phyloP scores from a whole-genome alignment of 2,329 filamentous ascomycete species.

The Sordariomycetes sp. region DNA sequence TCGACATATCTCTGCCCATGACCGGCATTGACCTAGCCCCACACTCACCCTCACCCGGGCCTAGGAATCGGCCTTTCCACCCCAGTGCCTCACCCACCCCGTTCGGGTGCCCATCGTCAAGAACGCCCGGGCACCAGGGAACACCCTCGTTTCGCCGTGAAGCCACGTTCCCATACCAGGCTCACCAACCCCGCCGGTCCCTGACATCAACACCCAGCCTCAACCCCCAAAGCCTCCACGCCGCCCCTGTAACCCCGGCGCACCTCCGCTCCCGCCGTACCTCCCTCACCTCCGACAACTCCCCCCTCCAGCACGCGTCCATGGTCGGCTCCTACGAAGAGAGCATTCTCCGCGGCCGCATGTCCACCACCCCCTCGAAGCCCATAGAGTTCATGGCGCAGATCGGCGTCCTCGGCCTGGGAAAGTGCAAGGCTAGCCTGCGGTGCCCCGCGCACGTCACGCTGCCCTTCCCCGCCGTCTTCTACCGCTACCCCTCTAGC shows the following conservation, averaged over 20 bases:
- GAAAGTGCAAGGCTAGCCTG: slow-evolving; percentile 75
- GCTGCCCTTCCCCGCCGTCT: slow-evolving; percentile 84
- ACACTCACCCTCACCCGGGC: not conserved
- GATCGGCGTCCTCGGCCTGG: slow-evolving; percentile 83
- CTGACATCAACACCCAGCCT: slow-evolving; percentile 36
- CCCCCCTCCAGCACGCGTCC: slow-evolving; percentile 74
- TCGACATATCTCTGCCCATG: slow-evolving; percentile 7
- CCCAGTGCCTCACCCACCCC: not conserved
- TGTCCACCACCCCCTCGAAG: slow-evolving; percentile 92
- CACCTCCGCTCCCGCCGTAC: slow-evolving; percentile 45
- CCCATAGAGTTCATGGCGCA: slow-evolving; percentile 89
- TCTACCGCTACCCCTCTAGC: slow-evolving; percentile 74
- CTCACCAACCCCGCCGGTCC: slow-evolving; percentile 66
- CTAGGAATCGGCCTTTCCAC: not conserved
- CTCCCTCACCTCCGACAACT: slow-evolving; percentile 61
- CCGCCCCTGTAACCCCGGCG: slow-evolving; percentile 34
- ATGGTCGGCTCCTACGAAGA: slow-evolving; percentile 99
- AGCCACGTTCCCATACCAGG: slow-evolving; percentile 48
- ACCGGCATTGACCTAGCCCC: not conserved
- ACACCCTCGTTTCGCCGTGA: slow-evolving; percentile 3
- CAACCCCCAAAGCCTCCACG: not conserved
- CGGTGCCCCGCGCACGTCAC: slow-evolving; percentile 84
- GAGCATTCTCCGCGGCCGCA: slow-evolving; percentile 83
- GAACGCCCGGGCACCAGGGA: not conserved
- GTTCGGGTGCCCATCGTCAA: not conserved